Evolutionary conservation across 2,329 filamentous ascomycete species (phyloP), one percentile per base, ranked within the genome.

Genomic region (Phyllosticta capitalensis): DNA sequence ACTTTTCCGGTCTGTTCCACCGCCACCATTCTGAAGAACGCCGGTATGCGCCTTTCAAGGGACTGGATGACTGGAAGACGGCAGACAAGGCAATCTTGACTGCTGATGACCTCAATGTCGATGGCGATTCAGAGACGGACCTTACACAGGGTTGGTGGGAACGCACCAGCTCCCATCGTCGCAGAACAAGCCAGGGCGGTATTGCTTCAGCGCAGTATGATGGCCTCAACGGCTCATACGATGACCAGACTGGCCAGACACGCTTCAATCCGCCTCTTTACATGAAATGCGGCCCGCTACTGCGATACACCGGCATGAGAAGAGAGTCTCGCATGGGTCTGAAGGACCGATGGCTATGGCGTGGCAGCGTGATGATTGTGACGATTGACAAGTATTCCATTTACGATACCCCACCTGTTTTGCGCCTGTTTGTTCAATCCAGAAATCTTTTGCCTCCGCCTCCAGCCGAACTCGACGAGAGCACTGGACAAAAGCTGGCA

Each of bases 351-450:
- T 90, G 96, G 66, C 85, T 92, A 20, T 99, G 94, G 94, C 84
- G 92, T 71, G 94, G 94, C 5, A 95, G 85, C 62, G 81, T 97
- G 60, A 91, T 99, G 90, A 96, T 99, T 66, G 91, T 99, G 21
- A 97, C 94, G 0, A 81, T 85, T 56, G 92, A 99, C 68, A 81
- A 83, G 1, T 83, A 87, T 49, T 97, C 92, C 1, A 88, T 87
- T 0, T 96, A 96, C 68, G 85, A 90, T 54, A 82, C 82, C n/a
- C 72, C 77, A 0, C 94, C 94, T 3, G 89, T 82, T 0, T 76
- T 99, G 64, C 83, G 92, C 51, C 74, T 99, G 3, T 99, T 97
- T 71, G 85, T 87, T 6, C 92, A 96, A 68, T 88, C 90, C 1
- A 87, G 92, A 71, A 88, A 92, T 63, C 77, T 96, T 19, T 77